phyloP scores from a whole-genome alignment of 2,329 filamentous ascomycete genomes.

The Alternaria alternata region DNA sequence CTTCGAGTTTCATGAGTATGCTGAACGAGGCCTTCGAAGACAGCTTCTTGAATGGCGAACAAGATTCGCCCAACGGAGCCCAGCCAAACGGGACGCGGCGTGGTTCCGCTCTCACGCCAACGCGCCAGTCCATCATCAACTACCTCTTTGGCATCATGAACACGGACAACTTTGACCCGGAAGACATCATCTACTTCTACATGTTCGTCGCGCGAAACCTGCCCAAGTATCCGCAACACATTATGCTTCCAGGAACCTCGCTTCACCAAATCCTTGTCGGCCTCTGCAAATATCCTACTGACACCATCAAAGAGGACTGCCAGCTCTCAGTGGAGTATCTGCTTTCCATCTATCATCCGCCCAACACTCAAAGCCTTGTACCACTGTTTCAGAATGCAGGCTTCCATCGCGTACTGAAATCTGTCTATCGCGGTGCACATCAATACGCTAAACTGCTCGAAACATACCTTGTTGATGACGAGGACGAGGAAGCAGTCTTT shows the following conservation, averaged over 20 bases:
- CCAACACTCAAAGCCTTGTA: conserved; percentile 78
- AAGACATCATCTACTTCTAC: conserved; percentile 92
- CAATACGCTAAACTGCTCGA: conserved; percentile 80
- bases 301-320: conserved; percentile 87
- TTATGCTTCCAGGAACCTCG: conserved; percentile 86
- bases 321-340: conserved; percentile 97
- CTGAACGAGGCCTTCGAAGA: conserved; percentile 98
- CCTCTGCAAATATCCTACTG: conserved; percentile 82
- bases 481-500: conserved; percentile 79
- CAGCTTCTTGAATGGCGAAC: conserved; percentile 83
- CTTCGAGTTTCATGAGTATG: conserved; percentile 90
- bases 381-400: conserved; percentile 78
- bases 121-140: conserved; percentile 90
- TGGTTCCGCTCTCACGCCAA: conserved; percentile 60
- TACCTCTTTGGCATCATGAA: conserved; percentile 93
- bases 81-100: conserved; percentile 60
- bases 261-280: conserved; percentile 82
- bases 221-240: conserved; percentile 95
- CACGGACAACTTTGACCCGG: conserved; percentile 73
- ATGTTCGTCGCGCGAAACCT: conserved; percentile 98
- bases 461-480: conserved; percentile 84
- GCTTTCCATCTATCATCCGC: conserved; percentile 89
- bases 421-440: conserved; percentile 80
- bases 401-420: conserved; percentile 92
- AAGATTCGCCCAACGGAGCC: conserved; percentile 67